These are phyloP conservation scores for Fusarium sp. DNA, from an alignment of 2,329 filamentous ascomycete species.

Conservation along the genomic window DNA sequence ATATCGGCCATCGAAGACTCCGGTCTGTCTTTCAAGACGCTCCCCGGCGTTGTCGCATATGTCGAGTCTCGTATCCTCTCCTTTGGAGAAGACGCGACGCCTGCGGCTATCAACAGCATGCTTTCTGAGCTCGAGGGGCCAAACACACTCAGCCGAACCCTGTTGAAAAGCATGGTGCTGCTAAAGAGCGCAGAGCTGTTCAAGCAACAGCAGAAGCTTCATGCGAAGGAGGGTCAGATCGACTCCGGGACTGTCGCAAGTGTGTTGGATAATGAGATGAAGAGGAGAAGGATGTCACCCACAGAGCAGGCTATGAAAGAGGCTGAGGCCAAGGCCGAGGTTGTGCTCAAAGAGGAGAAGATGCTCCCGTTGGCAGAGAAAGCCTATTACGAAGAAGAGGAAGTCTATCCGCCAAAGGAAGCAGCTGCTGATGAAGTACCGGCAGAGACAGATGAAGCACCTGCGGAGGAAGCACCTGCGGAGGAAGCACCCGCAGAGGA, in stretches of 20 bases:
- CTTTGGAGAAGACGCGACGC: not conserved
- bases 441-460: too few relatives aligned
- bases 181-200: not conserved
- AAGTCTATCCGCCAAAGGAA: not conserved
- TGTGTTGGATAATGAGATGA: not conserved
- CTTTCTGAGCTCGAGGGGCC: not conserved
- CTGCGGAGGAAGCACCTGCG: too few relatives aligned
- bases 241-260: not conserved
- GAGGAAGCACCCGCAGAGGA: too few relatives aligned
- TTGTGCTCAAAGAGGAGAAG: not conserved
- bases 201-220: not conserved
- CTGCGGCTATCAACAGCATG: not conserved
- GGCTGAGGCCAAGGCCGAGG: not conserved
- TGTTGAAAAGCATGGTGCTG: not conserved
- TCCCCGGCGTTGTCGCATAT: not conserved
- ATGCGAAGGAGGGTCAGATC: not conserved
- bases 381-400: not conserved
- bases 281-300: not conserved
- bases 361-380: not conserved
- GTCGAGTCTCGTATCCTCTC: not conserved
- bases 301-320: not conserved
- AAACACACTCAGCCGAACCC: not conserved
- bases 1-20: not conserved
- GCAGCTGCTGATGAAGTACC: too few relatives aligned
- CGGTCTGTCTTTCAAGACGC: not conserved